These are phyloP conservation scores for Paraconiothyrium brasiliense DNA, from an alignment of 2,329 filamentous ascomycete species.

Conservation along the genomic window DNA sequence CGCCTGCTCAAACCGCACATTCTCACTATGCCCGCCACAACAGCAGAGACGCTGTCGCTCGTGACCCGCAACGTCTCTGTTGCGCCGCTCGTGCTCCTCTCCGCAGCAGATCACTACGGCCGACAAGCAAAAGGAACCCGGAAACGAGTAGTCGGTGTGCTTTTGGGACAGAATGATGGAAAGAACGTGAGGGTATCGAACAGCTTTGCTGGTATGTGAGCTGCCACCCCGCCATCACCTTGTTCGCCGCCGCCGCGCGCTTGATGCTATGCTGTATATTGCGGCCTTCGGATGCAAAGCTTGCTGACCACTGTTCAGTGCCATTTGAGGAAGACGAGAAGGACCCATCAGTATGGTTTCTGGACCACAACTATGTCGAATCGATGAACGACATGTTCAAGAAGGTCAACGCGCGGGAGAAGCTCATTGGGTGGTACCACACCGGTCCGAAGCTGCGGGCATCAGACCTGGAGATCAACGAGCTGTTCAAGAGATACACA, in stretches of 20 bases:
- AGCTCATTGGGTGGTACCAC: conserved; percentile 99
- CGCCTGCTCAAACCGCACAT: conserved; percentile 22
- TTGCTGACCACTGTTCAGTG: conserved; percentile 64
- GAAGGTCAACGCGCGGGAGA: conserved; percentile 98
- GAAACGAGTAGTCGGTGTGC: conserved; percentile 89
- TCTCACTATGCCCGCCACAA: conserved; percentile 85
- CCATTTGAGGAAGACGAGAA: conserved; percentile 99
- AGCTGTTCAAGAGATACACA: conserved; percentile 99
- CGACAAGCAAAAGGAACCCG: conserved; percentile 89
- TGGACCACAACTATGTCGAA: conserved; percentile 99
- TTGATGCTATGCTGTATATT: conserved; percentile 10
- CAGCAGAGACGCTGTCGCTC: conserved; percentile 93
- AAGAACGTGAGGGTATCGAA: conserved; percentile 97
- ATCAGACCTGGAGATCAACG: conserved; percentile 98
- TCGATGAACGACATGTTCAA: conserved; percentile 99
- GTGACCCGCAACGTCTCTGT: conserved; percentile 96
- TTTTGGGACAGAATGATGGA: conserved; percentile 94
- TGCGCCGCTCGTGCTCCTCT: conserved; percentile 96
- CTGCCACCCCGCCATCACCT: conserved; percentile 20
- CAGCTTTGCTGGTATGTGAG: conserved; percentile 94
- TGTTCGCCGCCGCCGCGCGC: conserved; percentile 27
- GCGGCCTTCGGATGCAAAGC: conserved; percentile 1
- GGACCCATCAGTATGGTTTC: conserved; percentile 97
- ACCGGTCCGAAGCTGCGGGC: conserved; percentile 96
- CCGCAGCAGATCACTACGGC: conserved; percentile 97